These are phyloP conservation scores for Entomortierella chlamydospora DNA, from an alignment of 192 early-diverging fungal species.

Conservation along the genomic window DNA sequence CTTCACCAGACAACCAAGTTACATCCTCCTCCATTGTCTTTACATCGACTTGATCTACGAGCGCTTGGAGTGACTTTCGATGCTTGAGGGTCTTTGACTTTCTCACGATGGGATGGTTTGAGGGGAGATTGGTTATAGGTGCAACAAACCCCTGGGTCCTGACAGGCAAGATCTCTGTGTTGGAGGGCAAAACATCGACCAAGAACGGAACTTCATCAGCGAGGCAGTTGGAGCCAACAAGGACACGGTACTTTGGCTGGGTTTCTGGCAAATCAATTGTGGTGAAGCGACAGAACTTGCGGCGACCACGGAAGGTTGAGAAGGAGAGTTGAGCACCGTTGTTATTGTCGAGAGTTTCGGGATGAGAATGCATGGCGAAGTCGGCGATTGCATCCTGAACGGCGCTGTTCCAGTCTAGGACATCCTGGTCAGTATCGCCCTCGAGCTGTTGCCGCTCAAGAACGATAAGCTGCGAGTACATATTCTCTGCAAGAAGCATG, in stretches of 20 bases:
- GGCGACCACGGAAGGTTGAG: constrained; percentile 19
- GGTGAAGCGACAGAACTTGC: constrained; percentile 38
- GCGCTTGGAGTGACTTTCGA: constrained; percentile 28
- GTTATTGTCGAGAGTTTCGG: background rate
- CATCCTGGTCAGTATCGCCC: constrained; percentile 19
- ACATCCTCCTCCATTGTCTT: constrained; percentile 55
- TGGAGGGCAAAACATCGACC: constrained; percentile 39
- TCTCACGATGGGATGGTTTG: constrained; percentile 41
- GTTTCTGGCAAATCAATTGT: constrained; percentile 27
- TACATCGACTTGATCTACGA: constrained; percentile 52
- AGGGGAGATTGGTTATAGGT: constrained; percentile 28
- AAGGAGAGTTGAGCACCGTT: constrained; percentile 10
- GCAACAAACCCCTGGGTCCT: constrained; percentile 31
- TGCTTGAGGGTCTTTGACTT: constrained; percentile 41
- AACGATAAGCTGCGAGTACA: constrained; percentile 43
- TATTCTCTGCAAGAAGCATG: constrained; percentile 28
- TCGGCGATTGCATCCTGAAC: constrained; percentile 25
- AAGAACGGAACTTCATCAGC: constrained; percentile 25
- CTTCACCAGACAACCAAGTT: constrained; percentile 56
- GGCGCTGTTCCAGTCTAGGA: constrained; percentile 38
- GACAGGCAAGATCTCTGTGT: constrained; percentile 51
- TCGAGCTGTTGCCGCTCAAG: constrained; percentile 48
- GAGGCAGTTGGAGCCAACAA: constrained; percentile 39
- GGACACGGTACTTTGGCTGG: constrained; percentile 33
- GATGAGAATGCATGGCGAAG: constrained; percentile 9